Conservation (phyloP, 306 rosid species). For the Trifolium subterraneum region DNA sequence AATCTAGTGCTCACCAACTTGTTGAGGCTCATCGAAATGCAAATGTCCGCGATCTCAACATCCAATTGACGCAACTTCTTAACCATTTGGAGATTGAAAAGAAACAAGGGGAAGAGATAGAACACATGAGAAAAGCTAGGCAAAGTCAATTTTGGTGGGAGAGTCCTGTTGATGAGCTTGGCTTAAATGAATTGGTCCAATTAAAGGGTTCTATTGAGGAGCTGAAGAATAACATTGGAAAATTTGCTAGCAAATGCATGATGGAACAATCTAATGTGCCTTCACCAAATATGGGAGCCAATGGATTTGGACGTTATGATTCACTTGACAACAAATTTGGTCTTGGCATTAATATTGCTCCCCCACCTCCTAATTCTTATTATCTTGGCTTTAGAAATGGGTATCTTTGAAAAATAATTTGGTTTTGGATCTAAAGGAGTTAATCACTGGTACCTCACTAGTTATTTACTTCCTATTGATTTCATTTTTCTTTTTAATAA, state of each 20-base stretch:
- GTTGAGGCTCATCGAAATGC: slow-evolving; percentile 49
- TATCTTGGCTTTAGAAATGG: slow-evolving; percentile 45
- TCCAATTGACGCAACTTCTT: slow-evolving; percentile 48
- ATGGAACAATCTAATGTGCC: slow-evolving; percentile 34
- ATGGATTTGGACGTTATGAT: slow-evolving; percentile 37
- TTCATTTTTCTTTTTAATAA: slow-evolving; percentile 14
- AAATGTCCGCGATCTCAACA: slow-evolving; percentile 53
- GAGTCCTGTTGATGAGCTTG: slow-evolving; percentile 53
- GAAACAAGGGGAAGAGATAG: slow-evolving; percentile 58
- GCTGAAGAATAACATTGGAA: slow-evolving; percentile 52
- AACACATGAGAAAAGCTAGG: slow-evolving; percentile 46
- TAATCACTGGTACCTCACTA: slow-evolving; percentile 7
- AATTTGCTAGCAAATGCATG: slow-evolving; percentile 46
- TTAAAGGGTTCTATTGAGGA: slow-evolving; percentile 59
- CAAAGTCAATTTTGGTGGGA: slow-evolving; percentile 71
- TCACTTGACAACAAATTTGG: slow-evolving; percentile 39
- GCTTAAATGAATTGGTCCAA: slow-evolving; percentile 47
- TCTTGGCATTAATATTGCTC: slow-evolving; percentile 17
- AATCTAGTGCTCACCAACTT: slow-evolving; percentile 35
- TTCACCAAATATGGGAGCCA: slow-evolving; percentile 22
- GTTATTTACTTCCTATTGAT: slow-evolving; percentile 18
- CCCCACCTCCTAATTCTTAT: slow-evolving; percentile 41
- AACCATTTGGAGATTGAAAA: slow-evolving; percentile 63
- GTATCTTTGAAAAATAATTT: slow-evolving; percentile 45
- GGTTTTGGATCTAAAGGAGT: slow-evolving; percentile 26